phyloP scores from a whole-genome alignment of 352 stramenopile species.

The Phytophthora tentaculata region DNA sequence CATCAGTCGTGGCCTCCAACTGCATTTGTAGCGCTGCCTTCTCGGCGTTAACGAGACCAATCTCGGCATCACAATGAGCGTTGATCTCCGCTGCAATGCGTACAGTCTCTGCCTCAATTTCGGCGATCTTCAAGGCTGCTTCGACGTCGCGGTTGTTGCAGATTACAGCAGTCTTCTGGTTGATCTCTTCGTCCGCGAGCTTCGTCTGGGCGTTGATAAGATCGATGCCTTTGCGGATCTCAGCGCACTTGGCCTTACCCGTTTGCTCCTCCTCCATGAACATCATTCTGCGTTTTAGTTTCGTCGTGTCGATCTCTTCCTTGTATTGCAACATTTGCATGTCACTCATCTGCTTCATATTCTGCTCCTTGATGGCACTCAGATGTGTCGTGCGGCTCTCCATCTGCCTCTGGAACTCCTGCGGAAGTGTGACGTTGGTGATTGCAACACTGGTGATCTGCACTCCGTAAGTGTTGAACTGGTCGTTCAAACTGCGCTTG shows the following conservation, averaged over 20 bases:
- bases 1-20: constrained; percentile 41
- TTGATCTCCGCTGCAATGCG: constrained; percentile 52
- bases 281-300: constrained; percentile 63
- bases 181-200: constrained; percentile 47
- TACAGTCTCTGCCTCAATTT: constrained; percentile 54
- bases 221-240: constrained; percentile 62
- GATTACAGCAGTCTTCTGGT: constrained; percentile 44
- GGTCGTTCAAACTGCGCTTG: constrained; percentile 70
- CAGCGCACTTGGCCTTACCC: constrained; percentile 51
- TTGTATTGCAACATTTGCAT: constrained; percentile 78
- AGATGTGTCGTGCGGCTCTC: constrained; percentile 69
- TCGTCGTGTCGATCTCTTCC: constrained; percentile 61
- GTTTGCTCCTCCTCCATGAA: constrained; percentile 72
- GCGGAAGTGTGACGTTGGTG: constrained; percentile 71
- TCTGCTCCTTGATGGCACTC: constrained; percentile 73
- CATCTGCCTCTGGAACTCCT: constrained; percentile 73
- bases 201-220: constrained; percentile 50
- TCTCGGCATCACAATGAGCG: constrained; percentile 45
- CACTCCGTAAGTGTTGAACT: constrained; percentile 82
- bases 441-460: constrained; percentile 80
- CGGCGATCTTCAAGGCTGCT: constrained; percentile 44
- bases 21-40: constrained; percentile 43
- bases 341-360: constrained; percentile 82
- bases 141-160: constrained; percentile 54
- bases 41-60: constrained; percentile 48